Conservation (phyloP, 805 yeast species). For the Metschnikowia hibisci region DNA sequence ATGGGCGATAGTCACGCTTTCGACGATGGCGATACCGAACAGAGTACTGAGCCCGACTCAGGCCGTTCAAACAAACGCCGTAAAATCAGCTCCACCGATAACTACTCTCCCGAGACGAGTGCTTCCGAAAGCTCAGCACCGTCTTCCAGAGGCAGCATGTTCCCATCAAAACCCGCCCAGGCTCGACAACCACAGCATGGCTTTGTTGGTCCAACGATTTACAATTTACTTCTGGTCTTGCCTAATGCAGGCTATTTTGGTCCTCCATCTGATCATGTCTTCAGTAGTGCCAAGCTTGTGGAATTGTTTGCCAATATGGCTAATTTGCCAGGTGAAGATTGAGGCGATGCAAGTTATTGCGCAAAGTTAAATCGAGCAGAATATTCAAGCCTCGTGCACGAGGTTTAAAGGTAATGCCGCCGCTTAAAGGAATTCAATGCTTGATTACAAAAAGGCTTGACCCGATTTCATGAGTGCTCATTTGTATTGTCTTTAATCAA, state of each 20-base stretch:
- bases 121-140: background rate
- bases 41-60: slow-evolving; percentile 13
- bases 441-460: no score
- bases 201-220: slow-evolving; percentile 31
- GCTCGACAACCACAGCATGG: slow-evolving; percentile 17
- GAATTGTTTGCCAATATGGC: slow-evolving; percentile 33
- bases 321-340: slow-evolving; percentile 17
- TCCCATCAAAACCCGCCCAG: slow-evolving; percentile 9
- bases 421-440: no score
- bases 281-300: slow-evolving; percentile 53
- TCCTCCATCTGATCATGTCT: slow-evolving; percentile 42
- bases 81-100: slow-evolving; percentile 3
- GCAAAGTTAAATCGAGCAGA: background rate
- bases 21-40: slow-evolving; percentile 12
- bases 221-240: slow-evolving; percentile 49
- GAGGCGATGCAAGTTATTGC: no score
- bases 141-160: background rate
- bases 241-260: slow-evolving; percentile 60
- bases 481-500: no score
- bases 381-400: no score
- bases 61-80: slow-evolving; percentile 9
- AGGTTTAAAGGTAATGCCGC: no score
- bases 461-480: no score
- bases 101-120: slow-evolving; percentile 9
- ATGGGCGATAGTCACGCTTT: slow-evolving; percentile 21